Evolutionary conservation across 2,329 filamentous ascomycete species (phyloP).

Genomic region (Biscogniauxia mediterranea): DNA sequence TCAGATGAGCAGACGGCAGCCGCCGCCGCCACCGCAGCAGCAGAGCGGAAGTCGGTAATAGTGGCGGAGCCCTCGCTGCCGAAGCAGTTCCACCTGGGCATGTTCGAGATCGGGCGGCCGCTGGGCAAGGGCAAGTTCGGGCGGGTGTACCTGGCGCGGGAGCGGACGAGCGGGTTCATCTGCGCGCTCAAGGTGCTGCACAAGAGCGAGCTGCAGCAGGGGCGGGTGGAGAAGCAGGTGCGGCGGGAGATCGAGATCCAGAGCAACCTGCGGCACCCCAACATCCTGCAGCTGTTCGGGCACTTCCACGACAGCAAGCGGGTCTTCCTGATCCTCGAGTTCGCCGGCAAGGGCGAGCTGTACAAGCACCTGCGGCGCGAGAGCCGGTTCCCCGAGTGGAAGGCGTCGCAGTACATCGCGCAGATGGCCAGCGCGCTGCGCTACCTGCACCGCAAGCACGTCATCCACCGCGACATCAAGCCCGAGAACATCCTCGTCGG

Average conservation of each 20-base stretch:
- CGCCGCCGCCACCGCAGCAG: constrained; percentile 31
- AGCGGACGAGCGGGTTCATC: constrained; percentile 76
- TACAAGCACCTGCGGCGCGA: constrained; percentile 84
- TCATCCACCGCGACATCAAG: constrained; percentile 97
- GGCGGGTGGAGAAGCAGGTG: constrained; percentile 79
- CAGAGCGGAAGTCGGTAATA: constrained; percentile 50
- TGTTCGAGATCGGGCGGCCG: constrained; percentile 90
- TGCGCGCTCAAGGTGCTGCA: constrained; percentile 85
- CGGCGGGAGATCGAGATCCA: constrained; percentile 88
- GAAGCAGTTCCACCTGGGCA: constrained; percentile 79
- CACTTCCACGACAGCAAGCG: constrained; percentile 89
- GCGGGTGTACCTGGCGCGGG: constrained; percentile 79
- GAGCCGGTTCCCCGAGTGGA: constrained; percentile 79
- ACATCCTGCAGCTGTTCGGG: constrained; percentile 79
- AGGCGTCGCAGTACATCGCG: constrained; percentile 81
- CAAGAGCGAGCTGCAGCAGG: constrained; percentile 78
- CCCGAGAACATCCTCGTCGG: constrained; percentile 96
- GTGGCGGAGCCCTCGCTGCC: constrained; percentile 54
- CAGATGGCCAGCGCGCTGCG: constrained; percentile 88
- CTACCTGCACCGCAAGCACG: constrained; percentile 94
- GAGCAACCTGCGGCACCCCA: constrained; percentile 81
- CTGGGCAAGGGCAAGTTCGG: constrained; percentile 87
- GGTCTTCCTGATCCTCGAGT: constrained; percentile 84
- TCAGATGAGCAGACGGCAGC: constrained; percentile 47
- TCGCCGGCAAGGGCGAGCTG: constrained; percentile 79